phyloP scores from a whole-genome alignment of 1,139 yeast species.

The Debaryomycetaceae sp. region DNA sequence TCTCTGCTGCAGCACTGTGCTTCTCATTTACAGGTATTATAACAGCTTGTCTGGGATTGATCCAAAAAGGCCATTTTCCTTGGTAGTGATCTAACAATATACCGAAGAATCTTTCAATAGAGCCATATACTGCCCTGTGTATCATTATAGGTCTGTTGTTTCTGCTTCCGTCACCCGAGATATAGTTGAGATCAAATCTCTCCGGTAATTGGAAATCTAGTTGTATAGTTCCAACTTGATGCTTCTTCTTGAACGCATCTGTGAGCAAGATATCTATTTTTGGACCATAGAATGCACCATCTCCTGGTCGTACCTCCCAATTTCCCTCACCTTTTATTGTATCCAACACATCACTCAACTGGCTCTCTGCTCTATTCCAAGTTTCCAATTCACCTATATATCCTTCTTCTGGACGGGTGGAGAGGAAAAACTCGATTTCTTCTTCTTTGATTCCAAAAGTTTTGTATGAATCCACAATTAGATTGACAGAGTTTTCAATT shows the following conservation, averaged over 20 bases:
- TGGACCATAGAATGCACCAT: constrained; percentile 99
- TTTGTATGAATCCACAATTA: constrained; percentile 74
- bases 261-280: constrained; percentile 82
- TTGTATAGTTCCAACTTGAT: constrained; percentile 95
- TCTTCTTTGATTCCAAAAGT: constrained; percentile 62
- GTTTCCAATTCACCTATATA: constrained; percentile 78
- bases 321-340: constrained; percentile 47
- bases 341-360: constrained; percentile 63
- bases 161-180: constrained; percentile 46
- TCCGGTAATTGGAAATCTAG: constrained; percentile 92
- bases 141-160: constrained; percentile 78
- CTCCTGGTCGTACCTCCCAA: constrained; percentile 84
- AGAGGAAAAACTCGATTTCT: constrained; percentile 67
- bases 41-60: constrained; percentile 90
- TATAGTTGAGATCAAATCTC: constrained; percentile 73
- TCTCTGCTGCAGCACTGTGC: constrained; percentile 54
- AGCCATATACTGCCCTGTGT: constrained; percentile 94
- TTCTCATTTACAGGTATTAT: constrained; percentile 73
- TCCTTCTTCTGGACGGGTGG: constrained; percentile 84
- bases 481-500: constrained; percentile 67
- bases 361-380: constrained; percentile 84
- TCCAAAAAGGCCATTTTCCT: constrained; percentile 99
- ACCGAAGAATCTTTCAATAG: constrained; percentile 89
- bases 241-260: constrained; percentile 80
- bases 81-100: constrained; percentile 84